Evolutionary conservation across 306 rosid species (phyloP).

Genomic region (Sechiopsis laciniata): DNA sequence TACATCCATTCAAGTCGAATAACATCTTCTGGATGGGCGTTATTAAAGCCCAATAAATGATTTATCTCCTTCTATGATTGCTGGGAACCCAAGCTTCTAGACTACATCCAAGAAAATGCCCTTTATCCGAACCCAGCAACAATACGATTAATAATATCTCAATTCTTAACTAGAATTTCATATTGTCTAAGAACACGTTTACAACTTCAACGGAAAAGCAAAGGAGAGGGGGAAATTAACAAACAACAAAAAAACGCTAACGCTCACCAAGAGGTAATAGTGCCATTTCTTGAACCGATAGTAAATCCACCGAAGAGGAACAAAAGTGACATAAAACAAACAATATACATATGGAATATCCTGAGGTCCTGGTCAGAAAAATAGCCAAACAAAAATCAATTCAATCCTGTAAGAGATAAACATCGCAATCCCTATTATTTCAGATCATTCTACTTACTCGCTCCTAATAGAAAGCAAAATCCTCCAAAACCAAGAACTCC

Average conservation of each 20-base stretch:
- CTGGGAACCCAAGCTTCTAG: background rate
- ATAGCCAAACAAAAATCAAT: slow-evolving; percentile 8
- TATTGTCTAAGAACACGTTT: background rate
- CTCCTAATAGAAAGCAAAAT: slow-evolving; percentile 87
- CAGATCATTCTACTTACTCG: slow-evolving; percentile 54
- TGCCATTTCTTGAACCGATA: slow-evolving; percentile 96
- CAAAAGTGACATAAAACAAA: slow-evolving; percentile 72
- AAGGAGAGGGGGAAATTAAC: background rate
- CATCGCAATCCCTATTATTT: slow-evolving; percentile 15
- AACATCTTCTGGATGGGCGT: background rate
- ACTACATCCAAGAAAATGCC: background rate
- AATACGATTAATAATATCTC: background rate
- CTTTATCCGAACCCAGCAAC: slow-evolving; percentile 7
- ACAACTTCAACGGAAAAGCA: background rate
- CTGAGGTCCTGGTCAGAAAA: slow-evolving; percentile 66
- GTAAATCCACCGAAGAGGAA: slow-evolving; percentile 94
- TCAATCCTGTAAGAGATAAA: background rate
- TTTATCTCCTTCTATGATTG: background rate
- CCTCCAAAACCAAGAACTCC: slow-evolving; percentile 83
- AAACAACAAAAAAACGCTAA: slow-evolving; percentile 16
- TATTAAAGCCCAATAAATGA: background rate
- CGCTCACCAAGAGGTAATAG: slow-evolving; percentile 82
- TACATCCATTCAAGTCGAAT: background rate
- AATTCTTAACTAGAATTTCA: slow-evolving; percentile 1
- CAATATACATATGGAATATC: slow-evolving; percentile 74